Base-by-base conservation (phyloP, 805 yeast species). In the Pichia paraexigua region DNA sequence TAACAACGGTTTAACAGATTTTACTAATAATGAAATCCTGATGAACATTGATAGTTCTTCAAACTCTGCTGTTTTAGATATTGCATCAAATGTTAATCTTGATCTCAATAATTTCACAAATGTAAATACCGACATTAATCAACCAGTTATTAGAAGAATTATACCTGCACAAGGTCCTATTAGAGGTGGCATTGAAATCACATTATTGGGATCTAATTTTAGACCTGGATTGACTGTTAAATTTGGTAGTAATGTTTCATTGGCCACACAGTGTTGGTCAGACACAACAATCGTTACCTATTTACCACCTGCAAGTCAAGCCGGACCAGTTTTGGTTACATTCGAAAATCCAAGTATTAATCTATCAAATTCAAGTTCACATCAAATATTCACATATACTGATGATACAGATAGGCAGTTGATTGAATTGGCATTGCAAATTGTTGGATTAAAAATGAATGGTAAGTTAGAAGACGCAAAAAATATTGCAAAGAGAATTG, bases 131-230 rank as follows among this genome's bases (percentile, higher is more conserved):
- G 27, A 17, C 22, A 17, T 40, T 17, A 50, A 56, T 41, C 43
- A 62, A 30, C 95, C 95, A 1, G 64, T 76, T 0, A 83, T 92
- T 49, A 92, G 89, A 65, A 76, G 96, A 53, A 85, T 94, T 12
- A 91, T 94, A 52, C 99, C 99, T 1, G 85, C 95, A 0, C 94
- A 87, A 65, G 99, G 99, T 2, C 96, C 97, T 11, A 78, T 90
- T 13, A 77, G 96, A 56, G 99, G 99, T 58, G 99, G 99, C 41
- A 84, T 91, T 43, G 99, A 94, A 66, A 87, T 94, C 9, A 94
- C 99, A 0, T 71, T 94, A 47, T 72, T 94, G 43, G 99, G 99
- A 2, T 77, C 83, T 46, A 87, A 89, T 53, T 94, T 94, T 74
- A 81, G 83, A 49, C 86, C 85, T 18, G 96, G 95, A 0, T 71